Evolutionary conservation across 352 stramenopile genomes (phyloP), one percentile per base, ranked within the genome.

Genomic region (Globisporangium recalcitrans): DNA sequence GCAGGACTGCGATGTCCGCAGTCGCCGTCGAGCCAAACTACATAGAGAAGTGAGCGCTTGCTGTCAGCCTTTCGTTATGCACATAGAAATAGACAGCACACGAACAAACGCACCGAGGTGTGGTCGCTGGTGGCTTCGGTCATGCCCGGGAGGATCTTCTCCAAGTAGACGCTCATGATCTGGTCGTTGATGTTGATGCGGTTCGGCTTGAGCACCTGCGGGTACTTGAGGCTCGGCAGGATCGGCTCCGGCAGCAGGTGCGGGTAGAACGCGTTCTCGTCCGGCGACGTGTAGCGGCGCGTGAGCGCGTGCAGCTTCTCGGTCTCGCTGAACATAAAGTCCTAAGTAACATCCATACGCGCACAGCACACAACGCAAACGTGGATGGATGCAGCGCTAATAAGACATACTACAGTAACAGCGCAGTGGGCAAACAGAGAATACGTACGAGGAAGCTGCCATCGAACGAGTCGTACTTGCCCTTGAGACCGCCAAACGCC

Each of bases 181-280:
- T 98, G 88, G 68, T 95, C 78, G 74, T 99, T 99, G 67, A 99
- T 97, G 82, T 99, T 99, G 70, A 99, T 95, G 54, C 87, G 73
- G 67, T 98, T 97, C 31, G 95, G 90, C 60, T 93, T 89, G 31
- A 99, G 82, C 9, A 99, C 78, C 24, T 91, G 70, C 27, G 97
- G 94, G 74, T 97, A 99, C 42, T 97, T 75, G 36, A 99, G 74
- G 24, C 82, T 85, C 14, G 93, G 87, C 36, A 99, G 72, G 34
- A 98, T 96, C 4, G 96, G 85, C 52, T 91, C 79, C 8, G 93
- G 94, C 26, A 99, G 68, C 51, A 91, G 68, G 44, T 97, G 75
- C 36, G 91, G 94, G 69, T 98, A 99, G 78, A 99, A 99, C 22
- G 97, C 85, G 61, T 99, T 97, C 80, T 99, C 97, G 67, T 99